phyloP scores from a whole-genome alignment of 2,329 filamentous ascomycete species.

The Beauveria australis region DNA sequence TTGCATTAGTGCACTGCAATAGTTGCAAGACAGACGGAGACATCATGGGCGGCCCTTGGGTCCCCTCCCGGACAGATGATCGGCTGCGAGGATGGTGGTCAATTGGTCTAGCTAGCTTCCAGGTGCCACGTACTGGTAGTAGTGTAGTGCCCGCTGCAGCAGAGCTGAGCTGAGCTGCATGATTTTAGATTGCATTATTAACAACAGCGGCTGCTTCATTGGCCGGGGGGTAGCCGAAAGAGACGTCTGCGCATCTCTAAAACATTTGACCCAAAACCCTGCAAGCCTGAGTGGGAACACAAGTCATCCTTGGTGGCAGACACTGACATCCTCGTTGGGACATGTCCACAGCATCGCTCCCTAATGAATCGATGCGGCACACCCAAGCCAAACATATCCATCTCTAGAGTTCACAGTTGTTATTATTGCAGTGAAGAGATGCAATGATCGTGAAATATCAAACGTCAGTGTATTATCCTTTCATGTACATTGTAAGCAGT shows the following conservation, averaged over 20 bases:
- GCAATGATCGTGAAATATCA: not conserved
- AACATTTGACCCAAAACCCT: not conserved
- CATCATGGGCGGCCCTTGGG: not conserved
- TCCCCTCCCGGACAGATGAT: not conserved
- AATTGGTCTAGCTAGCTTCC: not conserved
- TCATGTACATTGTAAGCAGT: not conserved
- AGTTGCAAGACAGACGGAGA: not conserved
- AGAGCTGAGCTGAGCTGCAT: slow-evolving; percentile 4
- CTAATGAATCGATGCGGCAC: not conserved
- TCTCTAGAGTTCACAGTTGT: not conserved
- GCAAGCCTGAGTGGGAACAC: not conserved
- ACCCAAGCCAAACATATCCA: too few species aligned
- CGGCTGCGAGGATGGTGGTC: not conserved
- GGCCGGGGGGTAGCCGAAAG: not conserved
- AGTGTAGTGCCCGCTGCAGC: not conserved
- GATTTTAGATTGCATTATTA: not conserved
- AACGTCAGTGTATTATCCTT: not conserved
- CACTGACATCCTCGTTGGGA: not conserved
- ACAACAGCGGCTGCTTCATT: not conserved
- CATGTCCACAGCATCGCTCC: too few species aligned
- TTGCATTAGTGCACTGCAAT: slow-evolving; percentile 4
- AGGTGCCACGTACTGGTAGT: not conserved
- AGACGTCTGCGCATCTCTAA: not conserved
- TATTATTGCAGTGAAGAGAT: not conserved
- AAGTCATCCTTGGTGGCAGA: not conserved